Evolutionary conservation across 768 basidiomycete species (phyloP).

Genomic region (Tulasnella sp.): DNA sequence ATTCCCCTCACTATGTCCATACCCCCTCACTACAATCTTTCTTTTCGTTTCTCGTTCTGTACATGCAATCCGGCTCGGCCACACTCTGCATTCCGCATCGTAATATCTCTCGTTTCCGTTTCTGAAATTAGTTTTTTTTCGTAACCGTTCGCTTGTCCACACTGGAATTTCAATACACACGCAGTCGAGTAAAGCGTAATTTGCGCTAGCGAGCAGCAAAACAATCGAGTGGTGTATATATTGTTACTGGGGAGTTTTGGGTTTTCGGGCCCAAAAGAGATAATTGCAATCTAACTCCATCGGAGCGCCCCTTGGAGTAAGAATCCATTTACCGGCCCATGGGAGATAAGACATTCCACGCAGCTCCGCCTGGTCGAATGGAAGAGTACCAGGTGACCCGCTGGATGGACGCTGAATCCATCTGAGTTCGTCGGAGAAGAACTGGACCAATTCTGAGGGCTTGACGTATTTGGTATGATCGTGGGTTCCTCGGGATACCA

Average conservation of each 20-base stretch:
- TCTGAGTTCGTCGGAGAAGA: conserved; percentile 65
- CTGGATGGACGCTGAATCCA: conserved; percentile 45
- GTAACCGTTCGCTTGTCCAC: background rate
- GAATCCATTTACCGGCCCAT: conserved; percentile 65
- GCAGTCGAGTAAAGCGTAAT: background rate
- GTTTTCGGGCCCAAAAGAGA: conserved; percentile 85
- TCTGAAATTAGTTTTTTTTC: background rate
- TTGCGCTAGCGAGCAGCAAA: background rate
- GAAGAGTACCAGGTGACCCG: conserved; percentile 52
- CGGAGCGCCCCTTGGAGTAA: conserved; percentile 63
- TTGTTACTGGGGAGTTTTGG: conserved; percentile 40
- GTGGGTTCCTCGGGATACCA: conserved; percentile 88
- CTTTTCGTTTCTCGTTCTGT: conserved; percentile 6
- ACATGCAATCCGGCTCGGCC: conserved; percentile 11
- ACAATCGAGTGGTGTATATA: background rate
- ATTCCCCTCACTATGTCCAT: conserved; percentile 12
- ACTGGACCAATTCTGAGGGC: conserved; percentile 79
- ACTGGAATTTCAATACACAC: conserved; percentile 11
- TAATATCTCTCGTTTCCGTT: conserved; percentile 15
- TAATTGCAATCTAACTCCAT: conserved; percentile 70
- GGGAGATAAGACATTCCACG: conserved; percentile 79
- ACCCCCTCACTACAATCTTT: background rate
- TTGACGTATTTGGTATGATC: conserved; percentile 89
- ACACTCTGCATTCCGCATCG: conserved; percentile 9
- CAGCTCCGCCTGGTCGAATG: conserved; percentile 73